A percentile compares a stretch with the other conserved stretches of the same genome.
Evolutionary conservation across 176 grass and related monocot genomes (phyloP).

Genomic region (Tillandsia leiboldiana): DNA sequence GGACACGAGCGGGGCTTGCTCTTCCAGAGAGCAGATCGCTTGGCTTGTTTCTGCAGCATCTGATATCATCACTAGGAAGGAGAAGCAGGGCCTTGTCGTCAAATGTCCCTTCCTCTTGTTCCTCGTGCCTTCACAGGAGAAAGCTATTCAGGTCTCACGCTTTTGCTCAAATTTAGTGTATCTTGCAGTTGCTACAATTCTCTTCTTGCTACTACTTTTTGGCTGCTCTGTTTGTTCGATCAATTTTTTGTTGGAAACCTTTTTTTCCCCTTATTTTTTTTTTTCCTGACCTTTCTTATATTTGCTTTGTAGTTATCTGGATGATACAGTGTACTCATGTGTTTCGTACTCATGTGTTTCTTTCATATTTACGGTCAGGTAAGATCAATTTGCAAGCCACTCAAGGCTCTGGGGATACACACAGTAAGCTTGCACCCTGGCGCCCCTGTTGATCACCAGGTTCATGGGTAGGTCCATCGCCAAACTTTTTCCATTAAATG

Average conservation of each 20-base stretch:
- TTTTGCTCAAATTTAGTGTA: too few relatives aligned
- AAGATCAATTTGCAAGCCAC: constrained; percentile 59
- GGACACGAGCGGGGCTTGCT: constrained; percentile 42
- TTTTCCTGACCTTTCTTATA: neutral
- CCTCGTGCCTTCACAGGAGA: constrained; percentile 64
- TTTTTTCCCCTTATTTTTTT: neutral
- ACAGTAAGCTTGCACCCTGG: constrained; percentile 75
- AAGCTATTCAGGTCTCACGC: constrained; percentile 38
- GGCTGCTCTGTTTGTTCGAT: too few relatives aligned
- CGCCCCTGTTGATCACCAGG: constrained; percentile 54
- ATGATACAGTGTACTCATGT: neutral
- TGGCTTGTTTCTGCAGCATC: constrained; percentile 68
- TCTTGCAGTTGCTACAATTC: too few relatives aligned
- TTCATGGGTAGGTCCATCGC: constrained; percentile 40
- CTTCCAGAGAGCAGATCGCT: constrained; percentile 56
- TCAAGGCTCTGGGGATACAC: constrained; percentile 73
- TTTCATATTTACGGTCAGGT: constrained; percentile 19
- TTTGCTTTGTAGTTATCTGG: neutral
- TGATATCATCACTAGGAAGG: constrained; percentile 69
- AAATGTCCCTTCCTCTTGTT: constrained; percentile 61
- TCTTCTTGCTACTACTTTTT: too few relatives aligned
- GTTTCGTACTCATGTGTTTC: neutral
- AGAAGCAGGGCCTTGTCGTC: constrained; percentile 60
- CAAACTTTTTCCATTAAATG: neutral
- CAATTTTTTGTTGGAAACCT: too few relatives aligned